Evolutionary conservation across 495 filamentous ascomycete genomes (phyloP).

Genomic region (Aspergillus affinis): DNA sequence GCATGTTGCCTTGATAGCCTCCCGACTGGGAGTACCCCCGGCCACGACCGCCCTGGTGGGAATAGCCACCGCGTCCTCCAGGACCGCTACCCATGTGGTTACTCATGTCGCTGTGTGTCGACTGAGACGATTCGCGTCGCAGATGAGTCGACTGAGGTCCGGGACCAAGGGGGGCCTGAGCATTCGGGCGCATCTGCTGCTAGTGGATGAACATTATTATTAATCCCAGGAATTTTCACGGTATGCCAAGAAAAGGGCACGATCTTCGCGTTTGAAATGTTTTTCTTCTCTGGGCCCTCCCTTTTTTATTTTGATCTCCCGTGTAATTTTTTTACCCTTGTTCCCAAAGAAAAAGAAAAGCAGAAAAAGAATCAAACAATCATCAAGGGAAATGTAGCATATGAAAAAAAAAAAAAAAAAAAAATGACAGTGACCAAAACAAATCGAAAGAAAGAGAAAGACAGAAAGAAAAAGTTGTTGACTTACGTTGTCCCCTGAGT

Average conservation of each 20-base stretch:
- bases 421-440: neutral
- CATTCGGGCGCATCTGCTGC: constrained; percentile 54
- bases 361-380: constrained; percentile 7
- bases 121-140: constrained; percentile 80
- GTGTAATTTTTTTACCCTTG: neutral
- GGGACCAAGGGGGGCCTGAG: constrained; percentile 60
- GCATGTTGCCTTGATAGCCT: constrained; percentile 58
- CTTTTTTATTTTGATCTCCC: neutral
- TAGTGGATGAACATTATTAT: constrained; percentile 36
- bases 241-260: constrained; percentile 2
- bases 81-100: constrained; percentile 53
- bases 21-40: constrained; percentile 61
- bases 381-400: neutral
- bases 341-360: constrained; percentile 4
- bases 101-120: constrained; percentile 72
- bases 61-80: constrained; percentile 52
- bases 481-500: constrained; percentile 68
- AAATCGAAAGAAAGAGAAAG: constrained; percentile 19
- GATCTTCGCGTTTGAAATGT: neutral
- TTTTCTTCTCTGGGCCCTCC: neutral
- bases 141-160: constrained; percentile 68
- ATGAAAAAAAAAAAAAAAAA: too few species aligned
- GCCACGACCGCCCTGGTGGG: constrained; percentile 63
- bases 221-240: constrained; percentile 7
- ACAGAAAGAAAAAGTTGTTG: constrained; percentile 1